Conservation (phyloP, 495 filamentous ascomycete species). For the Sporormia fimetaria region DNA sequence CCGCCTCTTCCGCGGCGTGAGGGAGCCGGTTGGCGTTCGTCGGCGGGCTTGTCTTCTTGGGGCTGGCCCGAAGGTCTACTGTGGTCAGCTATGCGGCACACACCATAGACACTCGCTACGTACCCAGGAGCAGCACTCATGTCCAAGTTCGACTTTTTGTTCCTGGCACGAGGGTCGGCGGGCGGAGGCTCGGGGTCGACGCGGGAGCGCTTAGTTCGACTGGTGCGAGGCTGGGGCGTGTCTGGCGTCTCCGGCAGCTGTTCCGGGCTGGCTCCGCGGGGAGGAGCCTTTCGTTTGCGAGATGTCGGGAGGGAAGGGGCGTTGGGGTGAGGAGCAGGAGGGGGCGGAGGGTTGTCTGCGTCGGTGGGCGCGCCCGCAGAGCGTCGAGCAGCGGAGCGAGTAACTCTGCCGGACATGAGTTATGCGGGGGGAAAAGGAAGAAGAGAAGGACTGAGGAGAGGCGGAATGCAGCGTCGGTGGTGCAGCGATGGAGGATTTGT, state of each 20-base stretch:
- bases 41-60: slow-evolving; percentile 30
- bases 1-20: too few relatives aligned
- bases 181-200: slow-evolving; percentile 15
- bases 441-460: too few relatives aligned
- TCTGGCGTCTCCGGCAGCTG: slow-evolving; percentile 9
- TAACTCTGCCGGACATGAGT: slow-evolving; percentile 36
- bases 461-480: too few relatives aligned
- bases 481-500: neutral
- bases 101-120: slow-evolving; percentile 21
- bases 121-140: slow-evolving; percentile 86
- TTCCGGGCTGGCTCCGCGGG: slow-evolving; percentile 26
- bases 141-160: slow-evolving; percentile 50
- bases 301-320: slow-evolving; percentile 9
- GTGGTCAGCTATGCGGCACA: slow-evolving; percentile 12
- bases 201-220: slow-evolving; percentile 26
- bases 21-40: slow-evolving; percentile 42
- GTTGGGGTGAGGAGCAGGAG: slow-evolving; percentile 17
- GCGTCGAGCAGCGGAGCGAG: slow-evolving; percentile 35
- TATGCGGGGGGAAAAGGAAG: neutral
- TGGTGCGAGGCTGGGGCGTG: slow-evolving; percentile 10
- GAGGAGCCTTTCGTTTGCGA: slow-evolving; percentile 35
- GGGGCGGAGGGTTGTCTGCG: slow-evolving; percentile 27
- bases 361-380: slow-evolving; percentile 28
- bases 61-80: slow-evolving; percentile 29
- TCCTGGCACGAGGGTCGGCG: slow-evolving; percentile 26